Evolutionary conservation across 192 early-diverging fungal genomes (phyloP), one percentile per base, ranked within the genome.

Genomic region (Coemansia sp.): DNA sequence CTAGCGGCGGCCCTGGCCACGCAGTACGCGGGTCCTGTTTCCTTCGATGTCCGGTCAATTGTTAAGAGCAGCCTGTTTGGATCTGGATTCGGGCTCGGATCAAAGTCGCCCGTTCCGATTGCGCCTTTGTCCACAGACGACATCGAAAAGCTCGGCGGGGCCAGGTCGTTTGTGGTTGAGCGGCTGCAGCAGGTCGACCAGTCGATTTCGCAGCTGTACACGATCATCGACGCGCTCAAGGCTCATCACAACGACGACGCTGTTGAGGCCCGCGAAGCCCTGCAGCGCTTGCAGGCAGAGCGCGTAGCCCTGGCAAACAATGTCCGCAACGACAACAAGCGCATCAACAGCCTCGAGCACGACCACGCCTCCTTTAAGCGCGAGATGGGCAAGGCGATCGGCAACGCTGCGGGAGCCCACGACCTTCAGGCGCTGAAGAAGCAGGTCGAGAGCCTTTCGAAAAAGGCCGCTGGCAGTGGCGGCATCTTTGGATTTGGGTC

Each of bases 141-240:
- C 23, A 67, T 74, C 22, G 61, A 56, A 20, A 61, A 67, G 35
- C 67, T 74, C 23, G 71, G 71, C 48, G 76, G 76, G 7, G 67
- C 67, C 13, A 68, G 67, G 6, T 73, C 76, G 7, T 55, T 42
- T 11, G 68, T 69, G 23, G 71, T 74, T 18, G 65, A 67, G 13
- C 76, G 76, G 24, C 58, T 79, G 42, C 39, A 70, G 25, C 61
- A 59, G 27, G 64, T 79, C 28, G 76, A 79, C 64, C 70, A 79
- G 67, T 73, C 68, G 11, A 61, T 79, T 25, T 59, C 50, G 29
- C 71, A 73, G 10, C 61, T 79, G 42, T 79, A 79, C 54, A 60
- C 61, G 11, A 22, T 79, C 19, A 64, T 79, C 18, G 76, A 79
- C 23, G 51, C 66, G 53, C 68, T 79, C n/a, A 69, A 73, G 42